Conservation (phyloP, 129 eudicot species). For the Erigeron canadensis region DNA sequence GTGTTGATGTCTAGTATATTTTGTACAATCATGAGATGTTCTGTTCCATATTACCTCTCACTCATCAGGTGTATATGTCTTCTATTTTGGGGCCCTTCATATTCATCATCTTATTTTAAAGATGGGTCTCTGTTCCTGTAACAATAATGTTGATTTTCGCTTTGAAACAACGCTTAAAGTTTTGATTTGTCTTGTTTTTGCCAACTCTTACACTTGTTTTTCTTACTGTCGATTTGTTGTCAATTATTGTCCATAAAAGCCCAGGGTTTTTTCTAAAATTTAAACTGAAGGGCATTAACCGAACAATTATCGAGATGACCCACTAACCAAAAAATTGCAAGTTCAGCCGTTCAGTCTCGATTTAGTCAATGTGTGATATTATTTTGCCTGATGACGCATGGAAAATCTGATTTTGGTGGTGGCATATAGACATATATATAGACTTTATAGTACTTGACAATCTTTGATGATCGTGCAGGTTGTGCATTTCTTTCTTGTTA, state of each 20-base stretch:
- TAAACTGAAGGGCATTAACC: background rate
- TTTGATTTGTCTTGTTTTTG: background rate
- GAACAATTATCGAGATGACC: background rate
- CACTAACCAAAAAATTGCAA: background rate
- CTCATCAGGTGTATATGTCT: constrained; percentile 3
- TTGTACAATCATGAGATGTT: constrained; percentile 27
- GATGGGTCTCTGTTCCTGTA: background rate
- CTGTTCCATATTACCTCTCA: constrained; percentile 21
- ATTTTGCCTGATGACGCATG: background rate
- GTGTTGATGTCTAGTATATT: constrained; percentile 23
- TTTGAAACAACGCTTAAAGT: background rate
- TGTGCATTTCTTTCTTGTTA: constrained; percentile 20
- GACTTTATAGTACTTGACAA: constrained; percentile 26
- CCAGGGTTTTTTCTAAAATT: background rate
- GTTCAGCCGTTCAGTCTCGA: background rate
- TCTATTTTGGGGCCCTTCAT: constrained; percentile 8
- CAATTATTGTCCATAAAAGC: background rate
- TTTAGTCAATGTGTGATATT: background rate
- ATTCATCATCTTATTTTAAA: background rate
- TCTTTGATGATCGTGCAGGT: constrained; percentile 33
- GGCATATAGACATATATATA: too few relatives aligned
- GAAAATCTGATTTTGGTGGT: constrained; percentile 6
- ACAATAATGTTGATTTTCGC: background rate
- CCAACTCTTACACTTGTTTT: constrained; percentile 8
- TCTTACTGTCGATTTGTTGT: background rate